Evolutionary conservation across 2,329 filamentous ascomycete species (phyloP).

Genomic region (Monosporascus sp.): DNA sequence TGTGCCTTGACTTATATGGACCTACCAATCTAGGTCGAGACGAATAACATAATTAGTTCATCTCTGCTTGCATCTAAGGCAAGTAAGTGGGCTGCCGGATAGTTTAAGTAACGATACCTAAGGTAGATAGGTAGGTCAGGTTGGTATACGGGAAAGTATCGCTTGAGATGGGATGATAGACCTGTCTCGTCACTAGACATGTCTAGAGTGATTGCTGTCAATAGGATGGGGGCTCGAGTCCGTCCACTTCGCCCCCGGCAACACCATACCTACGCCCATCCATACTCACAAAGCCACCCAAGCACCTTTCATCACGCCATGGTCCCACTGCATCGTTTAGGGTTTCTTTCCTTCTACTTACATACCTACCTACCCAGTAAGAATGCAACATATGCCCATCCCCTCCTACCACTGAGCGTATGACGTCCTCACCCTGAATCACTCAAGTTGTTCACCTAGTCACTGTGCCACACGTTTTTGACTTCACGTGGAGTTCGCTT

Average conservation of each 20-base stretch:
- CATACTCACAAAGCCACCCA: not conserved
- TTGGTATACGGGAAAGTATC: too few relatives aligned
- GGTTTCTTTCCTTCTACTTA: not conserved
- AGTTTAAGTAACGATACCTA: not conserved
- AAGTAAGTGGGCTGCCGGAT: too few relatives aligned
- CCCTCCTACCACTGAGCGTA: not conserved
- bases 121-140: not conserved
- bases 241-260: too few relatives aligned
- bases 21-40: too few relatives aligned
- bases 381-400: not conserved
- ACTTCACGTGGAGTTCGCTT: too few relatives aligned
- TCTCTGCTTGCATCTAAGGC: too few relatives aligned
- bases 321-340: not conserved
- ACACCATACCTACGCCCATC: not conserved
- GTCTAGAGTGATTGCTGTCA: too few relatives aligned
- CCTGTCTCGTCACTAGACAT: too few relatives aligned
- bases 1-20: too few relatives aligned
- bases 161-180: too few relatives aligned
- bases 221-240: too few relatives aligned
- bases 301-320: not conserved
- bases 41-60: too few relatives aligned
- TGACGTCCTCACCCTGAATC: not conserved
- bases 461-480: not conserved
- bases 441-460: not conserved
- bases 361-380: not conserved